Evolutionary conservation across 495 filamentous ascomycete species (phyloP).

Genomic region (Lophiostoma macrostomum): DNA sequence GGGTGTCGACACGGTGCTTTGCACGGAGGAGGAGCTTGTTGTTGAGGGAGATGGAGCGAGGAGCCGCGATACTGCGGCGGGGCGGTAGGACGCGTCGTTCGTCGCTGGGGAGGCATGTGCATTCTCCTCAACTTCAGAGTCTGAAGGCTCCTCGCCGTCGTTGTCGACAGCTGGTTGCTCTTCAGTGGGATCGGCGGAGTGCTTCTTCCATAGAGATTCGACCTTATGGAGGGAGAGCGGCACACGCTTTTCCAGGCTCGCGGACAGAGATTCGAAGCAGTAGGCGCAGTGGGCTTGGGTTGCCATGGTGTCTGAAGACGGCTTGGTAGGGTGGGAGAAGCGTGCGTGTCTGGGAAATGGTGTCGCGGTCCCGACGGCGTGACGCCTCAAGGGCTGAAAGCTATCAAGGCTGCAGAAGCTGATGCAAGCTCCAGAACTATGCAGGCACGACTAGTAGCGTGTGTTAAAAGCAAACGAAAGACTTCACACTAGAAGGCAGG

Average conservation of each 20-base stretch:
- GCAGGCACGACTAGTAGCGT: too few relatives aligned
- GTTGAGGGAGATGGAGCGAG: conserved; percentile 40
- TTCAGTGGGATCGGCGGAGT: conserved; percentile 41
- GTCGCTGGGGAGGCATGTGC: background rate
- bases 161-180: conserved; percentile 30
- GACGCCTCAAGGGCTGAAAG: background rate
- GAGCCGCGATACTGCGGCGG: conserved; percentile 38
- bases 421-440: too few relatives aligned
- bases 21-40: conserved; percentile 45
- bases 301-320: conserved; percentile 58
- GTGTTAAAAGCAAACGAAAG: too few relatives aligned
- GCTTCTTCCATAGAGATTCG: conserved; percentile 66
- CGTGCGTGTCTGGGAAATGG: background rate
- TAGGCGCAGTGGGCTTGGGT: conserved; percentile 78
- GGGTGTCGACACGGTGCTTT: conserved; percentile 45
- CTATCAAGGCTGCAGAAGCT: too few relatives aligned
- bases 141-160: conserved; percentile 24
- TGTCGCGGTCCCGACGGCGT: background rate
- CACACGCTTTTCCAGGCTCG: conserved; percentile 59
- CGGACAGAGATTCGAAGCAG: conserved; percentile 81
- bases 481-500: background rate
- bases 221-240: conserved; percentile 60
- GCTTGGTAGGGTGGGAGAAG: background rate
- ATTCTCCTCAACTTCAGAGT: conserved; percentile 14
- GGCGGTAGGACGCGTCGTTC: conserved; percentile 11